Conservation (phyloP, 108 stramenopile species). For the Aurantiochytrium sp. region DNA sequence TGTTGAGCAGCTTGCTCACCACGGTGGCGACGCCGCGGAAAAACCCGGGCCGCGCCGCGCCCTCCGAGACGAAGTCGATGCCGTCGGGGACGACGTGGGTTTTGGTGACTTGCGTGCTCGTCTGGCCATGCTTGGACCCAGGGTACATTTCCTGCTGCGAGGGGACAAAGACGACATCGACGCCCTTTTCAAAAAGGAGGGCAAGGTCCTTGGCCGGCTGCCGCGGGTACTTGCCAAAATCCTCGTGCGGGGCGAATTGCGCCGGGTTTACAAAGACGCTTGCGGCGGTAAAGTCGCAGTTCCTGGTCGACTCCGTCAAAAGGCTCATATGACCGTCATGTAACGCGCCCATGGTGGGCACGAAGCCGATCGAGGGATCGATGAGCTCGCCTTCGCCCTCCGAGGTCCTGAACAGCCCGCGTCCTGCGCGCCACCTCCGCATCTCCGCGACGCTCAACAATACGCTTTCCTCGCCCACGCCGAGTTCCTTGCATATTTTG, state of each 20-base stretch:
- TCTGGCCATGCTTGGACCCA: neutral
- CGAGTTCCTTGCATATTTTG: neutral
- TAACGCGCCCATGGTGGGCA: conserved; percentile 98
- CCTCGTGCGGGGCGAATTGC: conserved; percentile 88
- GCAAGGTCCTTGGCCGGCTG: conserved; percentile 74
- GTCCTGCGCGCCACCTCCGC: neutral
- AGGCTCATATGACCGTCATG: conserved; percentile 85
- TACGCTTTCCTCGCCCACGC: neutral
- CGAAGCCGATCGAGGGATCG: conserved; percentile 54
- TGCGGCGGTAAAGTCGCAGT: conserved; percentile 60
- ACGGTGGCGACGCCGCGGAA: conserved; percentile 95
- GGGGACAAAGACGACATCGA: conserved; percentile 49
- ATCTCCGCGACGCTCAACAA: neutral
- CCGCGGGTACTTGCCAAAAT: conserved; percentile 88
- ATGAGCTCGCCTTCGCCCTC: neutral
- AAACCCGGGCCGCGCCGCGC: conserved; percentile 75
- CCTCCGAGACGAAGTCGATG: conserved; percentile 75
- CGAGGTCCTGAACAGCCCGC: neutral
- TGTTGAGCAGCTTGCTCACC: conserved; percentile 93
- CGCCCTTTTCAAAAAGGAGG: conserved; percentile 48
- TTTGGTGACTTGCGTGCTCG: neutral
- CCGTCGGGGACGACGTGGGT: conserved; percentile 56
- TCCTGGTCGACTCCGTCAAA: conserved; percentile 31
- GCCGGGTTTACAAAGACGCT: conserved; percentile 96
- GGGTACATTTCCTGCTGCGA: conserved; percentile 45